A percentile compares a stretch with the other conserved stretches of the same genome.
Conservation (phyloP, 2,329 filamentous ascomycete genomes). For the Orbilia blumenaviensis region DNA sequence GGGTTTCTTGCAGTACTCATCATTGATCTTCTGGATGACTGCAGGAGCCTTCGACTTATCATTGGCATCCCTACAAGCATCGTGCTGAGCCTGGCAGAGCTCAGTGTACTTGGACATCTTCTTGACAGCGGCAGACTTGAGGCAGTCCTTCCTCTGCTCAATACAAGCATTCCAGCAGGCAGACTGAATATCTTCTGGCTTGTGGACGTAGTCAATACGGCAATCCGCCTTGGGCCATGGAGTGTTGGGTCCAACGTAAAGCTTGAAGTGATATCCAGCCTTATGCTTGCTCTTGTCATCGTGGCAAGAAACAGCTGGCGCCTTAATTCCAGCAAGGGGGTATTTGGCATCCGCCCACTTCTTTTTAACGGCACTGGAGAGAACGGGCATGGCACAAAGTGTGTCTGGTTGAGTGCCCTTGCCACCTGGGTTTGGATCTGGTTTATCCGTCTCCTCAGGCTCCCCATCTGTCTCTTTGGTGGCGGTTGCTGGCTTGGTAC, state of each 20-base stretch:
- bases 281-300: not conserved
- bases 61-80: not conserved
- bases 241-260: not conserved
- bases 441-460: not conserved
- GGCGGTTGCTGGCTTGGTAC: no score
- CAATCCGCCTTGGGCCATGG: not conserved
- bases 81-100: not conserved
- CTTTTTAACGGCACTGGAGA: not conserved
- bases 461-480: no score
- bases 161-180: conserved; percentile 27
- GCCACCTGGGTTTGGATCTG: not conserved
- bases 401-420: not conserved
- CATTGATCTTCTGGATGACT: not conserved
- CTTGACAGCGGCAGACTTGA: not conserved
- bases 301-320: conserved; percentile 1
- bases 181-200: not conserved
- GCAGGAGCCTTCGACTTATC: not conserved
- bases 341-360: not conserved
- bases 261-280: not conserved
- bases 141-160: conserved; percentile 24
- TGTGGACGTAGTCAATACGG: not conserved
- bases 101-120: not conserved
- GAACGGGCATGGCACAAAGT: not conserved
- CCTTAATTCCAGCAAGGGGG: not conserved
- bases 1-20: not conserved